phyloP scores from a whole-genome alignment of 306 rosid genomes.

The Elaeagnus macrophylla region DNA sequence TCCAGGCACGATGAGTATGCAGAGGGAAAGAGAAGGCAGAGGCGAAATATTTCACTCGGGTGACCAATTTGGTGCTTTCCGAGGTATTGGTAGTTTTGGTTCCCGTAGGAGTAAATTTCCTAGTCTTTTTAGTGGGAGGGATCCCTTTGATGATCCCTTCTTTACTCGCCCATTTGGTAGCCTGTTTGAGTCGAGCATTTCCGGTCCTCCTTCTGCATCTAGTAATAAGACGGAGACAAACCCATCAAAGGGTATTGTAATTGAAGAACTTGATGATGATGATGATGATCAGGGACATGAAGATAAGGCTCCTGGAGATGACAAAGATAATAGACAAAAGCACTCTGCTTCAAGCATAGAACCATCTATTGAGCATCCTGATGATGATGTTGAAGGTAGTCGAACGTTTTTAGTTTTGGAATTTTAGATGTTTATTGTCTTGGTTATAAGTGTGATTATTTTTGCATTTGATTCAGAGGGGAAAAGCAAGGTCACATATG shows the following conservation, averaged over 20 bases:
- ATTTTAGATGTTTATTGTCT: neutral
- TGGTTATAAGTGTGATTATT: conserved; percentile 7
- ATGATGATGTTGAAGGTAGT: conserved; percentile 51
- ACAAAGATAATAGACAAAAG: conserved; percentile 14
- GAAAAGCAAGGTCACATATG: conserved; percentile 20
- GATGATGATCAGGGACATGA: conserved; percentile 30
- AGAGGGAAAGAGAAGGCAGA: conserved; percentile 33
- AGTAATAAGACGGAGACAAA: conserved; percentile 18
- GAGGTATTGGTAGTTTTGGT: conserved; percentile 41
- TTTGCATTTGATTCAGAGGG: conserved; percentile 19
- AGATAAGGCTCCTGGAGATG: conserved; percentile 19
- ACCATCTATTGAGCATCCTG: conserved; percentile 76
- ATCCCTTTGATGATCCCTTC: conserved; percentile 81
- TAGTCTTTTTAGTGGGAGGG: conserved; percentile 51
- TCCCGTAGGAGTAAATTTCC: conserved; percentile 33
- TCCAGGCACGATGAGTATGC: conserved; percentile 31
- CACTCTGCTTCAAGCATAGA: conserved; percentile 32
- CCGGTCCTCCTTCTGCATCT: conserved; percentile 25
- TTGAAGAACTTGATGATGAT: conserved; percentile 60
- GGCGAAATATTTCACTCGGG: conserved; percentile 25
- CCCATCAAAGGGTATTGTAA: conserved; percentile 37
- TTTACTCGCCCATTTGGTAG: conserved; percentile 45
- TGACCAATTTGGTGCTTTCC: conserved; percentile 20
- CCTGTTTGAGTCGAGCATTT: conserved; percentile 22
- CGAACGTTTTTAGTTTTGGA: neutral